Base-by-base conservation (phyloP, 106 monocot genomes). In the Dendrobium officinale region DNA sequence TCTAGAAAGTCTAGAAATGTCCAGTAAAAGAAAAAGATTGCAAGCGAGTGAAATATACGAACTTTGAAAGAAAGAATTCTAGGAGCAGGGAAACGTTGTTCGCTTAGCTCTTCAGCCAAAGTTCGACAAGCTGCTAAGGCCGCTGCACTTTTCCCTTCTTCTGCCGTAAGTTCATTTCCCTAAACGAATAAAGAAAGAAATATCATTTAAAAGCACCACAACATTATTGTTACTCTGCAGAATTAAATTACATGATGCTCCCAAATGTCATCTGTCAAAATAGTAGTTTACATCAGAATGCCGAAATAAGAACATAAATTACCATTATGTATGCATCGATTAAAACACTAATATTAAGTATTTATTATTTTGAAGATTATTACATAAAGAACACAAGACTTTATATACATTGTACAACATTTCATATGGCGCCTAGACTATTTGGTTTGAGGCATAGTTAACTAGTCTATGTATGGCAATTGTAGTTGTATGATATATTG, bases 121-220 rank as follows among this genome's bases (percentile, higher is more conserved):
- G 99, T 99, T 81, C 87, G 89, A 79, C 95, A 99, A 86, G 98
- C 98, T 48, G 98, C 98, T 86, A 99, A 93, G 80, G 91, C 91
- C 55, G 91, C 89, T 45, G 99, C 95, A 84, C 93, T 90, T 83
- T 85, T 87, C n/a, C 92, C 95, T 84, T 99, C 95, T 88, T 90
- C 87, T 40, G 86, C 88, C 81, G 92, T 82, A 85, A 99, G 91
- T 80, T 99, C 99, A 87, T 90, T 83, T 83, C 99, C 99, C 99
- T 99, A 67, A 33, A 84, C 44, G 77, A 3, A 73, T 77, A 59
- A 4, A 80, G 2, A 18, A 64, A 49, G 33, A 40, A 75, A 19
- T 17, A 24, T 24, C 55, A 67, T 9, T 4, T 37, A 58, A 78
- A 58, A 78, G 1, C 24, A 75, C 64, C 16, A 54, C 9, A 51